Evolutionary conservation across 441 rosid genomes (phyloP), one percentile per base, ranked within the genome.

Genomic region (Syzygium malaccense): DNA sequence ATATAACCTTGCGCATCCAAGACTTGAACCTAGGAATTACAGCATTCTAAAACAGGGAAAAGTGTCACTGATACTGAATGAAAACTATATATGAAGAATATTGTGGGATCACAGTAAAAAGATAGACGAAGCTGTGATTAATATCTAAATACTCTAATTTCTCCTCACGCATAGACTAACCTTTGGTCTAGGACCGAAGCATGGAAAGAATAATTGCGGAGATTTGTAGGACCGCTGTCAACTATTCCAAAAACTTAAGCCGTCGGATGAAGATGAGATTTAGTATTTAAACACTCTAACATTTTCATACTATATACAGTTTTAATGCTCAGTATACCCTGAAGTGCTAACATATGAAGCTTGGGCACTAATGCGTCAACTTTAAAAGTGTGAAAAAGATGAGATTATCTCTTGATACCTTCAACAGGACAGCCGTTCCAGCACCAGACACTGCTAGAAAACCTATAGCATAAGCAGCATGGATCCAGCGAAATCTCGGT

Each of bases 371-470:
- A 30, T 11, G 86, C 0, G 5, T 25, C 55, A 58, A 54, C 75
- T 32, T 32, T 79, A 28, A 57, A 54, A 85, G 83, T 71, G 83
- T 2, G 8, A 71, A n/a, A 71, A 71, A 37, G 8, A 23, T 8
- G 4, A 37, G 51, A 71, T 75, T 45, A 75, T 55, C 85, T 86
- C 51, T 85, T 25, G 28, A 85, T 90, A 97, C 99, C 99, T 98
- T 97, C 6, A 97, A 88, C 85, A 95, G 90, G 64, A 97, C 90
- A 90, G 94, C 97, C 41, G 98, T 94, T 87, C 99, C 98, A 85
- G 97, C 98, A 92, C 99, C 98, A 83, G 99, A 96, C 84, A 91
- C 96, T 41, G 99, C 98, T 88, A 98, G 88, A 51, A 95, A 86
- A 85, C 99, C 99, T 26, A 98, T 92, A 88, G 97, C 97, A 90